Conservation (phyloP, 805 yeast genomes). For the Kodamaea hsintzibuensis region DNA sequence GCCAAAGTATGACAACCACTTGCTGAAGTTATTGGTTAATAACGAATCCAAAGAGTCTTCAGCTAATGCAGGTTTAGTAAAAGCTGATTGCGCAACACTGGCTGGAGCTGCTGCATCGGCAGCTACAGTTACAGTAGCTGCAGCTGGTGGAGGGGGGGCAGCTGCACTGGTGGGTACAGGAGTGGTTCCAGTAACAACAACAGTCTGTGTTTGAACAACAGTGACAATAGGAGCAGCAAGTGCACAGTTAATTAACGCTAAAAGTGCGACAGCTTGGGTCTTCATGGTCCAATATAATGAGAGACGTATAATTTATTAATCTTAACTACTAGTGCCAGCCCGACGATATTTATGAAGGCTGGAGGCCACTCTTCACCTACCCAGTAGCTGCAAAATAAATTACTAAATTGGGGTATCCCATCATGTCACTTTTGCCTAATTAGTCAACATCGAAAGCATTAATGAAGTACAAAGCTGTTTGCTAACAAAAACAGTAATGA, state of each 20-base stretch:
- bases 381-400: no score
- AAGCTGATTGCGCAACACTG: constrained; percentile 9
- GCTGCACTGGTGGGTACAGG: constrained; percentile 18
- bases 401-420: no score
- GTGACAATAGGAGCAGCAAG: constrained; percentile 29
- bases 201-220: constrained; percentile 20
- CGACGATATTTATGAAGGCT: no score
- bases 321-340: no score
- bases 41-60: constrained; percentile 10
- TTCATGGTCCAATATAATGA: constrained; percentile 4
- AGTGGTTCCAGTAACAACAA: constrained; percentile 11
- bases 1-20: constrained; percentile 15
- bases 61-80: constrained; percentile 8
- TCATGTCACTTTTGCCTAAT: no score
- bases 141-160: constrained; percentile 14
- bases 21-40: constrained; percentile 9
- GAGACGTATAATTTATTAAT: background rate
- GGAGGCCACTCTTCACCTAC: no score
- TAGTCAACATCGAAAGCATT: no score
- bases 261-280: background rate
- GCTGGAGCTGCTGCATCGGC: constrained; percentile 10
- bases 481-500: background rate
- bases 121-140: constrained; percentile 13
- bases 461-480: background rate
- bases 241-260: constrained; percentile 14